Evolutionary conservation across 1,284 basidiomycete genomes (phyloP).

Genomic region (Cryptococcus jaspeensis): DNA sequence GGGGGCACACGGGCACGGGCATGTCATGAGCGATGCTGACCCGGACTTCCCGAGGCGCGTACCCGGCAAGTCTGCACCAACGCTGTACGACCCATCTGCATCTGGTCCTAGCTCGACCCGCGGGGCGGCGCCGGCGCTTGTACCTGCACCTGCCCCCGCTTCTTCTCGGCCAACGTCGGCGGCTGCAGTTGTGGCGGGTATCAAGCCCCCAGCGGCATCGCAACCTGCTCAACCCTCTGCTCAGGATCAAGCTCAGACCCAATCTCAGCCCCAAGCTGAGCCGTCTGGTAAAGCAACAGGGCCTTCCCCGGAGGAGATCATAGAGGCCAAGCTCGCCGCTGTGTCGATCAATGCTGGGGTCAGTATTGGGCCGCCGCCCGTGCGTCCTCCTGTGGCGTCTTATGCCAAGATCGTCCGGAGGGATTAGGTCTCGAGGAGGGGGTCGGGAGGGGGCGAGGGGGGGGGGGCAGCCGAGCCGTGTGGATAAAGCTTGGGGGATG

Average conservation of each 20-base stretch:
- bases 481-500: too few species aligned
- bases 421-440: slow-evolving; percentile 22
- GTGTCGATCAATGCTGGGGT: slow-evolving; percentile 37
- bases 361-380: slow-evolving; percentile 26
- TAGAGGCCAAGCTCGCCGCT: slow-evolving; percentile 42
- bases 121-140: too few species aligned
- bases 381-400: slow-evolving; percentile 21
- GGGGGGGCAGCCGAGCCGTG: neutral
- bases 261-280: neutral
- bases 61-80: slow-evolving; percentile 20
- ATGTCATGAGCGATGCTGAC: slow-evolving; percentile 14
- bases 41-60: slow-evolving; percentile 42
- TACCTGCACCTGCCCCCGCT: neutral
- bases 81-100: slow-evolving; percentile 38
- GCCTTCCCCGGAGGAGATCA: slow-evolving; percentile 32
- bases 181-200: neutral
- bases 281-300: neutral
- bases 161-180: slow-evolving; percentile 10
- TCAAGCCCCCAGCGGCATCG: slow-evolving; percentile 2
- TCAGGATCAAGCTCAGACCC: neutral
- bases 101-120: slow-evolving; percentile 7
- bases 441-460: neutral
- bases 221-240: too few species aligned
- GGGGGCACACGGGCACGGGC: neutral
- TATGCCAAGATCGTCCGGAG: slow-evolving; percentile 48